Conservation (phyloP, 768 basidiomycete genomes). For the Amylocystis lapponica region DNA sequence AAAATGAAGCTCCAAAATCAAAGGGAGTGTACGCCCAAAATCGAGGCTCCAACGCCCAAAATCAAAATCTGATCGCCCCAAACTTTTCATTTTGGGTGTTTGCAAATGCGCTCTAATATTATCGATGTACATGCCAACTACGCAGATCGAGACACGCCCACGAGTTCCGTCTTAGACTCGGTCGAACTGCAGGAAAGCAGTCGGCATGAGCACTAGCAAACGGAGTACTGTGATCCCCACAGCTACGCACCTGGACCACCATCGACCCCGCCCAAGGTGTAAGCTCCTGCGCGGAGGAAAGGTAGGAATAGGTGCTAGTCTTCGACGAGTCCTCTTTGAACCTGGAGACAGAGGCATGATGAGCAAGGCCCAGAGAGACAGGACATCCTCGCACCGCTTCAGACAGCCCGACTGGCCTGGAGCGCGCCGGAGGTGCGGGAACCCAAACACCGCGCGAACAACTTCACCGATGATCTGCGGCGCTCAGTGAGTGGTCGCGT, state of each 20-base stretch:
- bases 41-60: not conserved
- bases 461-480: conserved; percentile 50
- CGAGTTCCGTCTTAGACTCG: not conserved
- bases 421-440: conserved; percentile 55
- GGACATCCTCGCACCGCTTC: conserved; percentile 34
- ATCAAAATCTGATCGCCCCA: too few species aligned
- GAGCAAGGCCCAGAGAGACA: not conserved
- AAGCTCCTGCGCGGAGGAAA: conserved; percentile 38
- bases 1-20: too few species aligned
- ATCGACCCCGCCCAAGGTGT: conserved; percentile 67
- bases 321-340: conserved; percentile 42
- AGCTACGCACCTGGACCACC: conserved; percentile 44
- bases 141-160: too few species aligned
- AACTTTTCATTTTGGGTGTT: too few species aligned
- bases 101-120: too few species aligned
- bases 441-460: conserved; percentile 57
- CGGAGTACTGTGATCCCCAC: not conserved
- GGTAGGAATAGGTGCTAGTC: conserved; percentile 49
- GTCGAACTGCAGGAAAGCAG: not conserved
- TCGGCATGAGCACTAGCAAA: not conserved
- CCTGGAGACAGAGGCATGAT: conserved; percentile 23
- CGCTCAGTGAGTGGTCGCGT: not conserved
- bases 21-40: too few species aligned
- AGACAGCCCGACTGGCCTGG: conserved; percentile 64
- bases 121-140: too few species aligned